Evolutionary conservation across 2,329 filamentous ascomycete species (phyloP).

Genomic region (Ceratocystis diversiconidia): DNA sequence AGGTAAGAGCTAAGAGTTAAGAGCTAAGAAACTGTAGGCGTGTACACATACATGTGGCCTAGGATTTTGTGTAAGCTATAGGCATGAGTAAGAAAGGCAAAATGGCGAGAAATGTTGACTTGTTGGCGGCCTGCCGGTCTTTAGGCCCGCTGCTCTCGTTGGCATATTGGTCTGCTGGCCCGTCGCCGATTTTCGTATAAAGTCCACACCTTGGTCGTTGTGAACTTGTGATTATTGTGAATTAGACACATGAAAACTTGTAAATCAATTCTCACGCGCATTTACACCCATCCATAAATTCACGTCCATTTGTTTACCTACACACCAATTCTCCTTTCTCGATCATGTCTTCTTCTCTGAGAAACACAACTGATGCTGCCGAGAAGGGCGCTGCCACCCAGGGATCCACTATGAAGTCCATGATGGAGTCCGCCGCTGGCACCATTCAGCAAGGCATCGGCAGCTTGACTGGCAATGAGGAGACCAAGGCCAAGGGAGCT

Average conservation of each 20-base stretch:
- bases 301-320: slow-evolving; percentile 3
- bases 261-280: neutral
- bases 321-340: neutral
- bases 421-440: slow-evolving; percentile 58
- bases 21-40: neutral
- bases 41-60: neutral
- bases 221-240: no score
- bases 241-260: no score
- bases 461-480: slow-evolving; percentile 55
- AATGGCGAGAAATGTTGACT: no score
- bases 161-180: neutral
- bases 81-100: neutral
- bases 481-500: slow-evolving; percentile 52
- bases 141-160: no score
- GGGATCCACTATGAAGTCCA: slow-evolving; percentile 65
- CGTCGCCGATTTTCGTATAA: neutral
- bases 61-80: neutral
- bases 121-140: no score
- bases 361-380: slow-evolving; percentile 20
- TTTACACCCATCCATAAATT: neutral
- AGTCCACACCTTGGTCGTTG: neutral
- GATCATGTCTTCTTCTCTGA: slow-evolving; percentile 8
- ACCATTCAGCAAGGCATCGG: slow-evolving; percentile 59
- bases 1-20: neutral
- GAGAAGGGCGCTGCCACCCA: neutral